A percentile compares a stretch with the other conserved stretches of the same genome.
Evolutionary conservation across 208 protist species (phyloP).

Genomic region (Crithidia expoeki): DNA sequence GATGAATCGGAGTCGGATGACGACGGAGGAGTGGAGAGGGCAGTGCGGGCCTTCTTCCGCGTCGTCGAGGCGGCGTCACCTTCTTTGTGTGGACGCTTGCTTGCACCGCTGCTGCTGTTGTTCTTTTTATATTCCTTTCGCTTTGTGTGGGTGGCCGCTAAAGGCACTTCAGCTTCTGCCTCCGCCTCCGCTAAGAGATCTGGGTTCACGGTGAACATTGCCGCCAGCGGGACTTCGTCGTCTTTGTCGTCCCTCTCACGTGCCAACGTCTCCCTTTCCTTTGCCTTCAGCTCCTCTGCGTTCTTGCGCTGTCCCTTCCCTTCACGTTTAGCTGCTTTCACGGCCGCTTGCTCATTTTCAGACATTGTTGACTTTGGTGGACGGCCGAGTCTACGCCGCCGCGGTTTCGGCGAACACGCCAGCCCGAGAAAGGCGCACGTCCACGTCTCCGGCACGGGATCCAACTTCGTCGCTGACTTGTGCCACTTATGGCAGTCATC

Average conservation of each 20-base stretch:
- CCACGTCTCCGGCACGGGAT: conserved; percentile 54
- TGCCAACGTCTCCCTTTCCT: too few species aligned
- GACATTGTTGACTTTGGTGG: not conserved
- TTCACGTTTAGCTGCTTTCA: not conserved
- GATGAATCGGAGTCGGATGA: conserved; percentile 10
- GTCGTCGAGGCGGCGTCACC: not conserved
- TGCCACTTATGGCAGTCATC: conserved; percentile 50
- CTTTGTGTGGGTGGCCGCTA: not conserved
- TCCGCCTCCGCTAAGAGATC: too few species aligned
- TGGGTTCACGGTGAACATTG: not conserved
- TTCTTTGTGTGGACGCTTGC: not conserved
- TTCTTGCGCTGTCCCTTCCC: not conserved
- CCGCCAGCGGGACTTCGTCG: conserved; percentile 11
- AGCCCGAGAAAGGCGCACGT: conserved; percentile 44
- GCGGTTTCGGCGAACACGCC: conserved; percentile 21
- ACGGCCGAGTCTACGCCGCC: not conserved
- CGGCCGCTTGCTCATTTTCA: not conserved
- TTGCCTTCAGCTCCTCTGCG: not conserved
- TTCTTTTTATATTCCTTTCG: not conserved
- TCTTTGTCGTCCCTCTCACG: too few species aligned
- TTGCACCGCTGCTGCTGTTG: not conserved
- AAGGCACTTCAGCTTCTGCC: not conserved
- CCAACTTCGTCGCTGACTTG: conserved; percentile 35
- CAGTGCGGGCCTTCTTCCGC: conserved; percentile 14
- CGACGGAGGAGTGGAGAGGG: conserved; percentile 4